A percentile compares a stretch with the other conserved stretches of the same genome.
Evolutionary conservation across 164 flowering plant species (phyloP).

Genomic region (Kingdonia uniflora): DNA sequence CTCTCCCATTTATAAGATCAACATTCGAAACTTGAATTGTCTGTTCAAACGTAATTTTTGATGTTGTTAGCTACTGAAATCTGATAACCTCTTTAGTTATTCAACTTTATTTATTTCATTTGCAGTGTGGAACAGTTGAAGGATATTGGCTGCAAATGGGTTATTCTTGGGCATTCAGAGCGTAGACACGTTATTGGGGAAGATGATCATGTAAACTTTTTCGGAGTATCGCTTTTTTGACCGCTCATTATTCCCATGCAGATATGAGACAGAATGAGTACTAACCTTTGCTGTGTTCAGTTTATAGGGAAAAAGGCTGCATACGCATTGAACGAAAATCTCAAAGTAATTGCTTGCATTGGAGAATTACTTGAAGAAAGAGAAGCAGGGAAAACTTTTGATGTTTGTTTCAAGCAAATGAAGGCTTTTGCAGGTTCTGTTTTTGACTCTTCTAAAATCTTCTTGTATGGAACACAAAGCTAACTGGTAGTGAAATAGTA

Average conservation of each 20-base stretch:
- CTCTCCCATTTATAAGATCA: too few relatives aligned
- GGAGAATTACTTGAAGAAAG: conserved; percentile 86
- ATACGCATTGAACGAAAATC: conserved; percentile 72
- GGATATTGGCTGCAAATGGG: conserved; percentile 94
- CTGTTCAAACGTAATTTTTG: too few relatives aligned
- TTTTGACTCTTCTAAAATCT: not conserved
- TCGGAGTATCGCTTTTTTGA: not conserved
- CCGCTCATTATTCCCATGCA: too few relatives aligned
- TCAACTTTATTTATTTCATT: not conserved
- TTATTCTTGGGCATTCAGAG: conserved; percentile 97
- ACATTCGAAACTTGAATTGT: too few relatives aligned
- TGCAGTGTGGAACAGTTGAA: conserved; percentile 81
- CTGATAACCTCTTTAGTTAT: too few relatives aligned
- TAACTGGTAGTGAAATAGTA: too few relatives aligned
- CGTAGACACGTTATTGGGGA: conserved; percentile 90
- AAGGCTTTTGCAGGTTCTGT: conserved; percentile 77
- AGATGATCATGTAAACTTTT: conserved; percentile 57
- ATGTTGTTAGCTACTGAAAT: too few relatives aligned
- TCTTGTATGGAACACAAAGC: too few relatives aligned
- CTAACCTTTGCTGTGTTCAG: conserved; percentile 24
- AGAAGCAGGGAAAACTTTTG: conserved; percentile 96
- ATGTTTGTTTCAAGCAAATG: conserved; percentile 82
- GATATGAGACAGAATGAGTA: too few relatives aligned
- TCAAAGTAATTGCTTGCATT: conserved; percentile 93
- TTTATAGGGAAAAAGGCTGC: conserved; percentile 99